A percentile compares a stretch with the other conserved stretches of the same genome.
phyloP scores from a whole-genome alignment of 106 monocot species.

The Cymbidium sinense region DNA sequence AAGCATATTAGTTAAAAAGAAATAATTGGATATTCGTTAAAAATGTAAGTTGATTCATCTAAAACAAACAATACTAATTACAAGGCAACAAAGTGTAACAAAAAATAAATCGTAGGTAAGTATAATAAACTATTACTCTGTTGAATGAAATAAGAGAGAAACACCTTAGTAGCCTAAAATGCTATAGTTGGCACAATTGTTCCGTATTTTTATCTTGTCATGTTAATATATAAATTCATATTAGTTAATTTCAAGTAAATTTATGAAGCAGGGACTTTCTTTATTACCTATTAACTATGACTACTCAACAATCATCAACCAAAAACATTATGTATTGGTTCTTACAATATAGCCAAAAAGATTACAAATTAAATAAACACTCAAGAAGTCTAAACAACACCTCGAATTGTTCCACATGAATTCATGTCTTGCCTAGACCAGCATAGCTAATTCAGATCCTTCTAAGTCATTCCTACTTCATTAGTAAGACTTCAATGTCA shows the following conservation, averaged over 20 bases:
- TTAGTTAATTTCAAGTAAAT: background rate
- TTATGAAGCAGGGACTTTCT: background rate
- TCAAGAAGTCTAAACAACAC: background rate
- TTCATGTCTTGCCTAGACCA: background rate
- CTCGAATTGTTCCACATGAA: background rate
- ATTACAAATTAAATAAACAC: background rate
- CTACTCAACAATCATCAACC: background rate
- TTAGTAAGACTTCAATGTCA: background rate
- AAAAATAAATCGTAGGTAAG: background rate
- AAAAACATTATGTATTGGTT: background rate
- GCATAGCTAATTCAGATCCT: background rate
- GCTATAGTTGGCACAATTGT: too few species aligned
- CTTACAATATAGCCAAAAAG: background rate
- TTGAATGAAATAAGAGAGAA: background rate
- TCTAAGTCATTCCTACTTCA: background rate
- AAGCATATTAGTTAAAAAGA: background rate
- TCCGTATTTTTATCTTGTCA: too few species aligned
- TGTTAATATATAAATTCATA: background rate
- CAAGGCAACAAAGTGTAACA: background rate
- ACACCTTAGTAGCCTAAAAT: background rate
- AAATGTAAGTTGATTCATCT: background rate
- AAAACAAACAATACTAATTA: background rate
- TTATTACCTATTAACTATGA: background rate
- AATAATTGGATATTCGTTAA: background rate
- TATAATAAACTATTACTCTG: background rate